Evolutionary conservation across 163 green algal genomes (phyloP).

Genomic region (Volvox carteri): DNA sequence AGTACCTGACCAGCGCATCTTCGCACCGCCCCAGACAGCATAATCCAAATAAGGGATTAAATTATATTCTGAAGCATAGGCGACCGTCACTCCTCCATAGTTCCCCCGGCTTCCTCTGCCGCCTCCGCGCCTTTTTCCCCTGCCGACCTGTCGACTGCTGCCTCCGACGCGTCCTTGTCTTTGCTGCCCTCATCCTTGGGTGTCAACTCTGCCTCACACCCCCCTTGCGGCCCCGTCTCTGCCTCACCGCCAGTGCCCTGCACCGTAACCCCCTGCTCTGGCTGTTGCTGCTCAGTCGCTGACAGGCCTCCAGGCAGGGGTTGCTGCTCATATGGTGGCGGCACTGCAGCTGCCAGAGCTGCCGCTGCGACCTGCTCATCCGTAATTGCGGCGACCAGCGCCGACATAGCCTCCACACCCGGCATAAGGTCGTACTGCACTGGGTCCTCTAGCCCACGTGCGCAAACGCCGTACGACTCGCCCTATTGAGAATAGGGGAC

Average conservation of each 20-base stretch:
- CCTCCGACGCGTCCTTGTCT: too few relatives aligned
- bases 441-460: slow-evolving; percentile 34
- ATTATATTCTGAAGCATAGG: too few relatives aligned
- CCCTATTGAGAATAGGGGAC: too few relatives aligned
- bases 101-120: background rate
- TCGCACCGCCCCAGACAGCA: too few relatives aligned
- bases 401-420: slow-evolving; percentile 71
- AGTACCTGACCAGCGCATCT: too few relatives aligned
- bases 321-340: background rate
- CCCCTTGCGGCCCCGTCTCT: background rate
- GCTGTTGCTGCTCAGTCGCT: slow-evolving; percentile 20
- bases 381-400: slow-evolving; percentile 67
- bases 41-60: too few relatives aligned
- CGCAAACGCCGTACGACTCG: slow-evolving; percentile 56
- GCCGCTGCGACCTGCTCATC: slow-evolving; percentile 52
- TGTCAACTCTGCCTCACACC: too few relatives aligned
- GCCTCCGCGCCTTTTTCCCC: background rate
- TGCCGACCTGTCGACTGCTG: too few relatives aligned
- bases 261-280: background rate
- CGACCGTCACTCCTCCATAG: background rate
- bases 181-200: too few relatives aligned
- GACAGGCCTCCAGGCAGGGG: too few relatives aligned
- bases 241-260: background rate
- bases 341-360: background rate
- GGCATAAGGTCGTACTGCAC: slow-evolving; percentile 62